Evolutionary conservation across 345 rosid species (phyloP).

Genomic region (Pistacia vera): DNA sequence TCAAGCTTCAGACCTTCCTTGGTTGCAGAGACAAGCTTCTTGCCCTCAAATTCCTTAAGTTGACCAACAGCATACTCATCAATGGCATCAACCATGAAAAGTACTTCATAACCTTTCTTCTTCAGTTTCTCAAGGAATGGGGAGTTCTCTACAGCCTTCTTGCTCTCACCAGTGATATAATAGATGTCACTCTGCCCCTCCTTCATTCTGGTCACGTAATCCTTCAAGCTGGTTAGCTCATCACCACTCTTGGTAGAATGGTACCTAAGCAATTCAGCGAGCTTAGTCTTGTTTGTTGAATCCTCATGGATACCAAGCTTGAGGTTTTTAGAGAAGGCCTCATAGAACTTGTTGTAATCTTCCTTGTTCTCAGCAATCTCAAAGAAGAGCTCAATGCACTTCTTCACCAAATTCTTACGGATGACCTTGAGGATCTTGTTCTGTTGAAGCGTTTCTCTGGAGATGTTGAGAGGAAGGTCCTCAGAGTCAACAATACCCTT

Average conservation of each 20-base stretch:
- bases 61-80: constrained; percentile 88
- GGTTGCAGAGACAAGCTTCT: constrained; percentile 87
- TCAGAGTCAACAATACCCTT: constrained; percentile 94
- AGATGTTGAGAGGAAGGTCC: constrained; percentile 90
- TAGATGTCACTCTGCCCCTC: constrained; percentile 81
- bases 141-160: constrained; percentile 92
- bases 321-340: constrained; percentile 85
- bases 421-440: constrained; percentile 93
- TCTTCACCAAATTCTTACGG: constrained; percentile 90
- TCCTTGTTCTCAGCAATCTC: constrained; percentile 98
- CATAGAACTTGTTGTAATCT: constrained; percentile 89
- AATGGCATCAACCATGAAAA: constrained; percentile 85
- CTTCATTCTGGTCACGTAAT: constrained; percentile 94
- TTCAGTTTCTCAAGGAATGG: constrained; percentile 92
- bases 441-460: constrained; percentile 82
- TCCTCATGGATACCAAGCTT: constrained; percentile 95
- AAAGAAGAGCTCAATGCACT: constrained; percentile 82
- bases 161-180: constrained; percentile 94
- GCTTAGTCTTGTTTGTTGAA: constrained; percentile 69
- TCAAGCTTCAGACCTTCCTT: constrained; percentile 85
- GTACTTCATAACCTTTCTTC: constrained; percentile 87
- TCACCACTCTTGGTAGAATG: constrained; percentile 97
- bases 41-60: constrained; percentile 85
- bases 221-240: constrained; percentile 85
- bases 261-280: constrained; percentile 81